These are phyloP conservation scores for Botryotinia convoluta DNA, from an alignment of 2,329 filamentous ascomycete genomes.

Conservation along the genomic window DNA sequence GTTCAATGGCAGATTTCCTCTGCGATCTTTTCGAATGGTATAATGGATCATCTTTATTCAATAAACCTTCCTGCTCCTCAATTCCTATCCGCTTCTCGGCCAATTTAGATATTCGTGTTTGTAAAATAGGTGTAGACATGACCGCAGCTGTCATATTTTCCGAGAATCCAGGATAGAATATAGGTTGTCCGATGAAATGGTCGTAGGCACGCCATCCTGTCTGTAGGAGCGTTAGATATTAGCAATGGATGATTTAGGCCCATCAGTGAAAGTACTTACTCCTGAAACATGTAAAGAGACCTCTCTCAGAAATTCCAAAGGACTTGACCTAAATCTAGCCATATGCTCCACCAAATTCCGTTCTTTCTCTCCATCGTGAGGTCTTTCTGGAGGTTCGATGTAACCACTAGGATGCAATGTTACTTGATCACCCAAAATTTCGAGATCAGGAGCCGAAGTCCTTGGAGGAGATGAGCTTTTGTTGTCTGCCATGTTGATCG, in stretches of 20 bases:
- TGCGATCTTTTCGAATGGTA: constrained; percentile 52
- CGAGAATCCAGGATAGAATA: constrained; percentile 89
- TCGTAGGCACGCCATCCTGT: constrained; percentile 96
- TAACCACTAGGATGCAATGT: constrained; percentile 73
- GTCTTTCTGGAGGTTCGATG: constrained; percentile 48
- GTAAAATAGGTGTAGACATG: constrained; percentile 71
- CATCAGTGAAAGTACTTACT: constrained; percentile 9
- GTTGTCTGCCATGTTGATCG: constrained; percentile 38
- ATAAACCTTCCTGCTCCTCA: constrained; percentile 72
- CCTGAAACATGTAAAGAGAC: constrained; percentile 91
- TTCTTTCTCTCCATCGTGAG: constrained; percentile 56
- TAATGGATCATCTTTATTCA: constrained; percentile 56
- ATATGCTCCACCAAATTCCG: constrained; percentile 76
- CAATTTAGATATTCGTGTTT: constrained; percentile 70
- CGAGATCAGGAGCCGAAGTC: constrained; percentile 68
- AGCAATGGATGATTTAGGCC: neutral
- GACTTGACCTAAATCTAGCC: constrained; percentile 76
- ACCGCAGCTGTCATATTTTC: constrained; percentile 84
- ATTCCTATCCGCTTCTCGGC: constrained; percentile 70
- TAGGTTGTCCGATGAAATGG: constrained; percentile 81
- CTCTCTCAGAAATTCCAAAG: constrained; percentile 81
- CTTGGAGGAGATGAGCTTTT: constrained; percentile 33
- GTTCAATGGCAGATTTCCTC: constrained; percentile 64
- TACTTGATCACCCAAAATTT: constrained; percentile 71
- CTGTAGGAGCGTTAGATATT: neutral